phyloP scores from a whole-genome alignment of 2,329 filamentous ascomycete genomes.

The Balansia obtecta region DNA sequence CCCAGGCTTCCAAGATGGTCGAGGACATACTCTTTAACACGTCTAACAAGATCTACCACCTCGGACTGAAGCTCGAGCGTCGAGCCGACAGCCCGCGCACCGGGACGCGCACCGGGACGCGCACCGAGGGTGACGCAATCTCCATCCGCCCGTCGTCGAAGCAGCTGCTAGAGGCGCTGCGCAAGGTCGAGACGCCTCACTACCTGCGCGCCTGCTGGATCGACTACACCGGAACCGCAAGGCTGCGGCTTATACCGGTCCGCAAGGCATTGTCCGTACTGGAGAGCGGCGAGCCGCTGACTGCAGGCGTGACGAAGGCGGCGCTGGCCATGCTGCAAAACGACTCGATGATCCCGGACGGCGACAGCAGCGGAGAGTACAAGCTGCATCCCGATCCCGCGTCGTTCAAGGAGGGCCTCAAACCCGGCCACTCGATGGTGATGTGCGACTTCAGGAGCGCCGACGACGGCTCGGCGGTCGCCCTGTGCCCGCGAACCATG shows the following conservation, averaged over 20 bases:
- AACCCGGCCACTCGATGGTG: constrained; percentile 49
- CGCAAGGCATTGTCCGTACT: constrained; percentile 38
- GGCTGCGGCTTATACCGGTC: constrained; percentile 56
- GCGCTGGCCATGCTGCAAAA: constrained; percentile 56
- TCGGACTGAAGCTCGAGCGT: constrained; percentile 20
- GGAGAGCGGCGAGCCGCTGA: constrained; percentile 27
- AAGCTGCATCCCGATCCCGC: constrained; percentile 52
- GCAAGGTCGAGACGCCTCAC: neutral
- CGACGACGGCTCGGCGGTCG: constrained; percentile 36
- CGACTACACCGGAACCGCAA: constrained; percentile 60
- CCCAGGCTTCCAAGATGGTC: constrained; percentile 51
- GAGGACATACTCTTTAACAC: constrained; percentile 65
- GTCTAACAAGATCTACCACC: constrained; percentile 60
- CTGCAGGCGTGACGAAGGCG: constrained; percentile 51
- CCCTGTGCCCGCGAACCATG: constrained; percentile 52
- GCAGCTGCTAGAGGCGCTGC: neutral
- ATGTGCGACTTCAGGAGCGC: constrained; percentile 53
- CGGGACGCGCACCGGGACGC: neutral
- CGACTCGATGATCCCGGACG: constrained; percentile 43
- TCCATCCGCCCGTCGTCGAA: neutral
- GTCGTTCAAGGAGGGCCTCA: constrained; percentile 46
- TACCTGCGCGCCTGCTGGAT: constrained; percentile 67
- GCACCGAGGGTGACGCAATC: no score
- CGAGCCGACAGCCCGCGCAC: neutral
- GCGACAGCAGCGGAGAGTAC: constrained; percentile 51